Conservation (phyloP, 441 rosid genomes). For the Brassica hybrid region DNA sequence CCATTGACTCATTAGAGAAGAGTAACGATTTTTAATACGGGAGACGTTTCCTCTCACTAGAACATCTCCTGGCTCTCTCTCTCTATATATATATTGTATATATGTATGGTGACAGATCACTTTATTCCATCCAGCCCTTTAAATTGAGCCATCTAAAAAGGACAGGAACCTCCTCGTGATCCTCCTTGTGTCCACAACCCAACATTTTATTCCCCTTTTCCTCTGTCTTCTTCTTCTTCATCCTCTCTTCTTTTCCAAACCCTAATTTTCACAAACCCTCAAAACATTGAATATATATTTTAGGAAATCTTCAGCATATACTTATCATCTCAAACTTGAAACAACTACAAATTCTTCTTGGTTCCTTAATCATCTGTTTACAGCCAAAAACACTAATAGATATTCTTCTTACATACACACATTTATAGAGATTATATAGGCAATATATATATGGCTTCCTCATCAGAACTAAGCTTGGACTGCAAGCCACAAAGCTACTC, state of each 20-base stretch:
- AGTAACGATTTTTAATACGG: slow-evolving; percentile 17
- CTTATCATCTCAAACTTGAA: slow-evolving; percentile 21
- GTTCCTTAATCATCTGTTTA: slow-evolving; percentile 21
- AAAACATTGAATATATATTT: slow-evolving; percentile 22
- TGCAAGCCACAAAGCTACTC: slow-evolving; percentile 90
- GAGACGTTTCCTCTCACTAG: slow-evolving; percentile 24
- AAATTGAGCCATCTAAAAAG: slow-evolving; percentile 47
- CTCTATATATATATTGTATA: background rate
- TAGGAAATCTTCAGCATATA: slow-evolving; percentile 20
- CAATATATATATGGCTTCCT: slow-evolving; percentile 66
- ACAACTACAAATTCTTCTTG: slow-evolving; percentile 27
- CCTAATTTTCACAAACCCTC: slow-evolving; percentile 42
- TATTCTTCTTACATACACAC: slow-evolving; percentile 23
- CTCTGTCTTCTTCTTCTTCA: slow-evolving; percentile 21
- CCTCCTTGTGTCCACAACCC: slow-evolving; percentile 46
- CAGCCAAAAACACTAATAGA: slow-evolving; percentile 12
- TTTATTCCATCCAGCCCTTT: slow-evolving; percentile 37
- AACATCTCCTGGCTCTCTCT: slow-evolving; percentile 7
- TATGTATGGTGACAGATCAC: slow-evolving; percentile 40
- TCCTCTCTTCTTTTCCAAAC: slow-evolving; percentile 33
- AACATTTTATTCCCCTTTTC: slow-evolving; percentile 40
- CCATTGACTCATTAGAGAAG: slow-evolving; percentile 25
- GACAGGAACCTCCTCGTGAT: slow-evolving; percentile 48
- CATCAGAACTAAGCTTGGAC: slow-evolving; percentile 81
- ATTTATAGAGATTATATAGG: slow-evolving; percentile 5